Evolutionary conservation across 805 yeast species (phyloP).

Genomic region (Myxozyma neotropica): DNA sequence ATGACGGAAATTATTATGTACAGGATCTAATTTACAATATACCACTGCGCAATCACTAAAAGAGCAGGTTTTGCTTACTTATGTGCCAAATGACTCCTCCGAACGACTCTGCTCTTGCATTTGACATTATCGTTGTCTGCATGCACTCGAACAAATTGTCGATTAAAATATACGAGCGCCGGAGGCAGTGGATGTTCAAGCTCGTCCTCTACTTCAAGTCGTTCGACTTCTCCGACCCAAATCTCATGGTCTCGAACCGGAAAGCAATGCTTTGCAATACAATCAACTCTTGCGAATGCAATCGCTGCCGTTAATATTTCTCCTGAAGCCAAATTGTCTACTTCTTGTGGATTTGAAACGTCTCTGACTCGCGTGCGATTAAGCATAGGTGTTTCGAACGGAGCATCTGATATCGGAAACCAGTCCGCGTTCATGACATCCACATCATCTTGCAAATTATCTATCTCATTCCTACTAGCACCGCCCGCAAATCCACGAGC

Average conservation of each 20-base stretch:
- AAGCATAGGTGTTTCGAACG: slow-evolving; percentile 25
- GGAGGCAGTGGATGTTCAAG: not conserved
- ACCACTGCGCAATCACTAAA: not conserved
- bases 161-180: slow-evolving; percentile 18
- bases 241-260: slow-evolving; percentile 83
- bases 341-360: not conserved
- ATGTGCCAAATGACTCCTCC: not conserved
- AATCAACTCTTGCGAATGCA: slow-evolving; percentile 29
- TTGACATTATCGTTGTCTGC: not conserved
- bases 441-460: slow-evolving; percentile 39
- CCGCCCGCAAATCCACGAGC: slow-evolving; percentile 66
- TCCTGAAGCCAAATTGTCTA: not conserved
- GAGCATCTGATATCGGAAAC: slow-evolving; percentile 57
- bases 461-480: not conserved
- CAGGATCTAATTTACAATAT: slow-evolving; percentile 5
- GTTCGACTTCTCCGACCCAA: slow-evolving; percentile 75
- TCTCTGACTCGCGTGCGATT: slow-evolving; percentile 11
- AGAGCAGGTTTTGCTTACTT: not conserved
- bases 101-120: not conserved
- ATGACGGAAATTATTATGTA: not conserved
- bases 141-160: slow-evolving; percentile 13
- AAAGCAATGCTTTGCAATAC: slow-evolving; percentile 42
- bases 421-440: slow-evolving; percentile 46
- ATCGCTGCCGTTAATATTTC: not conserved
- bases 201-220: slow-evolving; percentile 43